Percentiles rank a stretch among this genome's conserved stretches.
Conservation (phyloP, 2,329 filamentous ascomycete species). For the Truncatella angustata region DNA sequence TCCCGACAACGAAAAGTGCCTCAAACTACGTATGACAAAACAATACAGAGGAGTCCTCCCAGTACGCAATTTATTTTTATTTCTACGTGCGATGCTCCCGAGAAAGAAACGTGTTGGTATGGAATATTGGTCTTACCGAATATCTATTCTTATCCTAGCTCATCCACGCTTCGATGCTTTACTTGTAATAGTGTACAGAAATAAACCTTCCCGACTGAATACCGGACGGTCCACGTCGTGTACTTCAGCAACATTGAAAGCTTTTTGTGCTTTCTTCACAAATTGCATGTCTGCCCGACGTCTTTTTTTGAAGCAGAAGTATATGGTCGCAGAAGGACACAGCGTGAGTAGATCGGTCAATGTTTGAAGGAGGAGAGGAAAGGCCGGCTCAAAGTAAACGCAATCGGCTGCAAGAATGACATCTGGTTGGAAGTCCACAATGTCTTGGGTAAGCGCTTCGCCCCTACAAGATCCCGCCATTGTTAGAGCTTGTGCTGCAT, state of each 20-base stretch:
- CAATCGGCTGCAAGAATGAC: conserved; percentile 94
- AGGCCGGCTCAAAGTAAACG: conserved; percentile 95
- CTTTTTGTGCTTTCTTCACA: conserved; percentile 67
- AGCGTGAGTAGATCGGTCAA: conserved; percentile 71
- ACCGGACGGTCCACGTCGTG: conserved; percentile 57
- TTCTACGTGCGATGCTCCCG: not conserved
- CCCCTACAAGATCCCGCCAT: conserved; percentile 44
- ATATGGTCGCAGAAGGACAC: conserved; percentile 62
- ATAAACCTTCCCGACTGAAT: conserved; percentile 58
- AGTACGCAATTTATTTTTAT: no score
- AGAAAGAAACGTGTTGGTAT: not conserved
- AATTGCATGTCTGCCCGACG: conserved; percentile 77
- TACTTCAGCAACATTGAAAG: conserved; percentile 62
- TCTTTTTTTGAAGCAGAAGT: conserved; percentile 94
- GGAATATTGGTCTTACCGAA: not conserved
- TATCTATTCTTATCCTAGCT: conserved; percentile 11
- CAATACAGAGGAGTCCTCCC: no score
- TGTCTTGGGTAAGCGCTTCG: conserved; percentile 52
- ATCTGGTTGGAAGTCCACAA: conserved; percentile 62
- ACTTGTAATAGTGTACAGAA: conserved; percentile 57
- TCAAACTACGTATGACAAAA: no score
- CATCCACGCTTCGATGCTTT: conserved; percentile 20
- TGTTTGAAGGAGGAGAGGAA: conserved; percentile 80
- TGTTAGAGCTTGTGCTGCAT: conserved; percentile 14
- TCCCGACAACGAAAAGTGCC: no score